These are phyloP conservation scores for Hansenula sp. DNA, from an alignment of 1,139 yeast genomes.

Conservation along the genomic window DNA sequence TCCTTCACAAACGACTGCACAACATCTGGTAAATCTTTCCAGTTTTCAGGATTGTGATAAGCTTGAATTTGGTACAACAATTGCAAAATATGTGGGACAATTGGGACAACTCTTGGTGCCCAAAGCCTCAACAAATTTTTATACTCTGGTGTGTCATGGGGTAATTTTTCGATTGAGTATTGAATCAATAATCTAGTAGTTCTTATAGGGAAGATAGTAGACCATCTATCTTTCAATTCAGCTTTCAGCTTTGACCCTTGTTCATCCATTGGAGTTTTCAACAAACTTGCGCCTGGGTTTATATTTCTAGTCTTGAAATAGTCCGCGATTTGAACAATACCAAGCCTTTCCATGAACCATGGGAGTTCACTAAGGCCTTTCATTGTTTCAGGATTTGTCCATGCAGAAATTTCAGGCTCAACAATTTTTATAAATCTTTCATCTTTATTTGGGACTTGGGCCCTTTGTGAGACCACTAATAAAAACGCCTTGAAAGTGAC, in stretches of 20 bases:
- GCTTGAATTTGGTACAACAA: slow-evolving; percentile 87
- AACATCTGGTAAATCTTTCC: slow-evolving; percentile 82
- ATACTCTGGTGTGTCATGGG: slow-evolving; percentile 74
- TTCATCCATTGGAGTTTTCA: slow-evolving; percentile 87
- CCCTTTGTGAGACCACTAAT: slow-evolving; percentile 85
- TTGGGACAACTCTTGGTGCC: slow-evolving; percentile 92
- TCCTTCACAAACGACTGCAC: slow-evolving; percentile 88
- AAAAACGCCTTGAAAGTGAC: slow-evolving; percentile 92
- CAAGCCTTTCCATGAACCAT: slow-evolving; percentile 98
- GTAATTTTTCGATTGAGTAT: slow-evolving; percentile 87
- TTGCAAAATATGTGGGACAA: slow-evolving; percentile 86
- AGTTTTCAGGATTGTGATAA: slow-evolving; percentile 88
- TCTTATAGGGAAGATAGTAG: slow-evolving; percentile 88
- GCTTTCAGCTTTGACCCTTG: slow-evolving; percentile 73
- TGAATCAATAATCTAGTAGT: slow-evolving; percentile 95
- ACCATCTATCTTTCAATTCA: slow-evolving; percentile 86
- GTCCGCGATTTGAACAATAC: slow-evolving; percentile 88
- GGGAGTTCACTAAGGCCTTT: slow-evolving; percentile 85
- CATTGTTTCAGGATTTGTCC: slow-evolving; percentile 91
- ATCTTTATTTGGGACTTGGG: slow-evolving; percentile 64
- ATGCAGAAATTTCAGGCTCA: slow-evolving; percentile 86
- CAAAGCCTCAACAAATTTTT: slow-evolving; percentile 70
- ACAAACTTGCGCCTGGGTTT: slow-evolving; percentile 67
- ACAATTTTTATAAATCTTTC: slow-evolving; percentile 82
- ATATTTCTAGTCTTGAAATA: slow-evolving; percentile 84